Evolutionary conservation across 2,329 filamentous ascomycete species (phyloP).

Genomic region (Penicillium decumbens): DNA sequence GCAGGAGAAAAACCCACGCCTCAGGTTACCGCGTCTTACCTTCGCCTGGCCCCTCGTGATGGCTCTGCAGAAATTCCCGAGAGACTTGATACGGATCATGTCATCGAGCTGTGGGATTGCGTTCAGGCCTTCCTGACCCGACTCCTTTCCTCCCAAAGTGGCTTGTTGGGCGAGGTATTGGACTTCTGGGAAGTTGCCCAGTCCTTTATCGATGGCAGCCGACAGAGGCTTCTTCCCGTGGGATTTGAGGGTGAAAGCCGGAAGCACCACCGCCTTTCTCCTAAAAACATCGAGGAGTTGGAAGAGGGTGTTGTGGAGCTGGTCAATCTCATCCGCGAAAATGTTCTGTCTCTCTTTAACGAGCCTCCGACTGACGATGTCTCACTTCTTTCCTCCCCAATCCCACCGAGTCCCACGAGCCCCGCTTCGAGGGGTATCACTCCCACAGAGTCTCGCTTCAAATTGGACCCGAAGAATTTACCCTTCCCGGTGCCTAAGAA

Average conservation of each 20-base stretch:
- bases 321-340: conserved; percentile 75
- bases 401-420: conserved; percentile 61
- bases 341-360: conserved; percentile 74
- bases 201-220: conserved; percentile 81
- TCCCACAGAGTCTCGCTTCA: conserved; percentile 67
- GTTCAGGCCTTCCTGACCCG: conserved; percentile 68
- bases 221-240: conserved; percentile 71
- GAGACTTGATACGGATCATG: conserved; percentile 70
- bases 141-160: conserved; percentile 68
- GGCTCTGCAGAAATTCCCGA: conserved; percentile 56
- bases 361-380: conserved; percentile 88
- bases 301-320: conserved; percentile 75
- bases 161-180: conserved; percentile 80
- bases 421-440: conserved; percentile 54
- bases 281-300: conserved; percentile 65
- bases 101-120: conserved; percentile 91
- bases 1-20: conserved; percentile 66
- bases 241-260: conserved; percentile 78
- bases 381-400: conserved; percentile 76
- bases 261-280: conserved; percentile 73
- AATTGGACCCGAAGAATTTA: conserved; percentile 70
- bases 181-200: conserved; percentile 93
- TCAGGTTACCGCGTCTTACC: conserved; percentile 66
- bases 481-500: conserved; percentile 71
- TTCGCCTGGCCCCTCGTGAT: conserved; percentile 68